Conservation (phyloP, 148 eudicot species). For the Amaranthus palmeri region DNA sequence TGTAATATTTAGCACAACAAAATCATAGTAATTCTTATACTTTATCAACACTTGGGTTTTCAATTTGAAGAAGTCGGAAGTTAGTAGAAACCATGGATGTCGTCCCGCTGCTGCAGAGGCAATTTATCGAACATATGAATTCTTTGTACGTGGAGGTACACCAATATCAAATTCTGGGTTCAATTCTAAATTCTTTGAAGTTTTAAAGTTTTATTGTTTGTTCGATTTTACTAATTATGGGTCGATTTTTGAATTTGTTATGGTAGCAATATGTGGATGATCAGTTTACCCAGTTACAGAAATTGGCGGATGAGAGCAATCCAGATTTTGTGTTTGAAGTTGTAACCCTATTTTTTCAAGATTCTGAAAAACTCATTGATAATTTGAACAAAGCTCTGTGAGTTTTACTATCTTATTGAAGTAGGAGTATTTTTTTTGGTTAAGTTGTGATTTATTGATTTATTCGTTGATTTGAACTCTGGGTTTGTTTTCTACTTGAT, state of each 20-base stretch:
- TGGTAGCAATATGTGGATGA: conserved; percentile 54
- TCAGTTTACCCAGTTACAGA: conserved; percentile 58
- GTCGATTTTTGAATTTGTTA: neutral
- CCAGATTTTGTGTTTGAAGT: conserved; percentile 62
- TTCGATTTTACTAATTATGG: neutral
- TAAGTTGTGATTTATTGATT: neutral
- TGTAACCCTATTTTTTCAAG: conserved; percentile 55
- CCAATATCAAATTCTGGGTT: neutral
- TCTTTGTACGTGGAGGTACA: conserved; percentile 37
- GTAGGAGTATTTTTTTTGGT: neutral
- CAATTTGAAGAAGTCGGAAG: too few relatives aligned
- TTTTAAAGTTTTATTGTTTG: conserved; percentile 4
- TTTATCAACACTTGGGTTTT: too few relatives aligned
- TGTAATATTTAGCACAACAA: too few relatives aligned
- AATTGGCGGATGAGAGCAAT: conserved; percentile 59
- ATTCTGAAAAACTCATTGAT: conserved; percentile 54
- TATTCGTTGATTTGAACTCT: neutral
- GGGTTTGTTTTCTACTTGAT: neutral
- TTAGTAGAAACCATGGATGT: conserved; percentile 32
- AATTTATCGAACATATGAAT: conserved; percentile 28
- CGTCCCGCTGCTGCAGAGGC: conserved; percentile 32
- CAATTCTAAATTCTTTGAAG: neutral
- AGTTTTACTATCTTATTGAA: conserved; percentile 8
- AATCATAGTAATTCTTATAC: too few relatives aligned
- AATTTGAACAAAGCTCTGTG: conserved; percentile 50